A percentile compares a stretch with the other conserved stretches of the same genome.
Evolutionary conservation across 2,329 filamentous ascomycete genomes (phyloP).

Genomic region (Colletotrichum sublineola): DNA sequence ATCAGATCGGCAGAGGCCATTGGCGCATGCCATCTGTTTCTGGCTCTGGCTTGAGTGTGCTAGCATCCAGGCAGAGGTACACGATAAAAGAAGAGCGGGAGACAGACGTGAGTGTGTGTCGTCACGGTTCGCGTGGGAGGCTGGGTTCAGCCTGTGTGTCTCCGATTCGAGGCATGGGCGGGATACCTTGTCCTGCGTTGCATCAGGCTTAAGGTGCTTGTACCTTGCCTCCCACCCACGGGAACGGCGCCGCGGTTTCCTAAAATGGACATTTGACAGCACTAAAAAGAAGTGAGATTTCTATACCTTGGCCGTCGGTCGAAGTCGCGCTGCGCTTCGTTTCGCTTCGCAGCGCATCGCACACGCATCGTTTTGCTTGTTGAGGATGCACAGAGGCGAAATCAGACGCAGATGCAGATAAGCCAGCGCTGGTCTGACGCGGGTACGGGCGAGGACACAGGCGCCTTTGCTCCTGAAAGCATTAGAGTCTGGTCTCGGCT

Average conservation of each 20-base stretch:
- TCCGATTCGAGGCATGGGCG: conserved; percentile 20
- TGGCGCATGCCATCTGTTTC: conserved; percentile 40
- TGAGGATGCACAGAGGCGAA: conserved; percentile 20
- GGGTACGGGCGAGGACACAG: not conserved
- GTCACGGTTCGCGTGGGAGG: conserved; percentile 40
- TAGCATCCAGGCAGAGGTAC: conserved; percentile 24
- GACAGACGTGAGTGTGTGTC: conserved; percentile 22
- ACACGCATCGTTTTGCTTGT: conserved; percentile 13
- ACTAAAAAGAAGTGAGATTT: conserved; percentile 28
- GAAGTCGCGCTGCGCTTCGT: conserved; percentile 20
- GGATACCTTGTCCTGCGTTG: conserved; percentile 3
- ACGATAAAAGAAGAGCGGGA: conserved; percentile 4
- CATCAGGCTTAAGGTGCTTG: not conserved
- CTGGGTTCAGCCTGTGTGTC: conserved; percentile 35
- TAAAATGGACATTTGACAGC: conserved; percentile 34
- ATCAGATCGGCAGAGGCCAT: conserved; percentile 32
- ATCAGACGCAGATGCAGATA: conserved; percentile 10
- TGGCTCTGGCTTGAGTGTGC: conserved; percentile 22
- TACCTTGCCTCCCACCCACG: conserved; percentile 28
- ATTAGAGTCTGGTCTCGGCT: conserved; percentile 17
- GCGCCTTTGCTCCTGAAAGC: not conserved
- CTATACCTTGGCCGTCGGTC: conserved; percentile 21
- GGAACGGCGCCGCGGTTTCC: conserved; percentile 38
- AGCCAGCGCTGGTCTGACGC: not conserved
- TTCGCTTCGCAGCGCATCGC: not conserved